Base-by-base conservation (phyloP, 768 basidiomycete genomes). In the Dioszegia hungarica region DNA sequence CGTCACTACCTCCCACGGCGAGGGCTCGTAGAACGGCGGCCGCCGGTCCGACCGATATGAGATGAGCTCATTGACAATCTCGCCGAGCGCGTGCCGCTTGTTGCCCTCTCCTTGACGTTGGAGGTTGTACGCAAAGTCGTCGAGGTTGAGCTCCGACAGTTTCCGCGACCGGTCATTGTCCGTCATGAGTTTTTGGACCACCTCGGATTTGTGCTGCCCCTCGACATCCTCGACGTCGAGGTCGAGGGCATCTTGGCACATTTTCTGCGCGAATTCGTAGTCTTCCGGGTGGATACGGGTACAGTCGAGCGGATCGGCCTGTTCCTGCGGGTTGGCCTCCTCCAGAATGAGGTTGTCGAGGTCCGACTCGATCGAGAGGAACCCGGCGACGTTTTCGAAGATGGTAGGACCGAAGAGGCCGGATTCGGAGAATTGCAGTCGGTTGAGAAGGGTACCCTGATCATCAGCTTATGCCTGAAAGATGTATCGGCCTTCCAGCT, bases 221-320 rank as follows among this genome's bases (percentile, higher is more conserved):
- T 89, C 88, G 31, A 91, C 82, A 77, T 99, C 95, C 75, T 98
- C 95, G 68, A 94, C 92, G 63, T 99, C 95, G n/a, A 90, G 82
- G 70, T 97, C 95, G 14, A 98, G 82, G 4, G 94, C 91, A 76
- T 97, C 92, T 19, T 90, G 89, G 34, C 94, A 94, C 92, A 99
- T 95, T 80, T 98, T 97, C 33, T 90, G 86, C 3, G 95, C 94
- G 36, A 98, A 81, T 63, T 97, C 93, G 71, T 98, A 99, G 77
- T 99, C 95, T 73, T 94, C 90, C 5, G 90, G 90, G 70, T 99
- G 95, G 51, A 99, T 90, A 19, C 95, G 88, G 34, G 93, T 98
- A 69, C 86, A 85, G 70, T 99, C 95, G 50, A 99, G 80, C 3
- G 93, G 90, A 75, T 99, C 95, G 9, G 86, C 82, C 33, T 83